These are phyloP conservation scores for Irpex rosettiformis DNA, from an alignment of 1,284 basidiomycete species.

Conservation along the genomic window DNA sequence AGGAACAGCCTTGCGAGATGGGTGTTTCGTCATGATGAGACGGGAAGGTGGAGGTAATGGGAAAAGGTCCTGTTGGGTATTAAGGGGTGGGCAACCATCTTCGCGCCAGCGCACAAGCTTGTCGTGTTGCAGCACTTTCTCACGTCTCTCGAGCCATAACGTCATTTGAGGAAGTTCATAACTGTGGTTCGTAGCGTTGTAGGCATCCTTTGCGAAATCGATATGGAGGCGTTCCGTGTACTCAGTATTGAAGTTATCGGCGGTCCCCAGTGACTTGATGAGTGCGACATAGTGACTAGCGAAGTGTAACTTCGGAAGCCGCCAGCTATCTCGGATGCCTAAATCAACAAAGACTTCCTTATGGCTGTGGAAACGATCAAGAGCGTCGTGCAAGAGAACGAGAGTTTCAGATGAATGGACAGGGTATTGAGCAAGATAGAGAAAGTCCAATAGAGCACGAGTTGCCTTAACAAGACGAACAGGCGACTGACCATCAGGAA, in stretches of 20 bases:
- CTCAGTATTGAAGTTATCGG: conserved; percentile 28
- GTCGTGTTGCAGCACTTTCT: conserved; percentile 24
- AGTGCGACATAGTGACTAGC: conserved; percentile 21
- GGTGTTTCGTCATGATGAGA: conserved; percentile 24
- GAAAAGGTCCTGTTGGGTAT: conserved; percentile 1
- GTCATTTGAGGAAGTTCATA: conserved; percentile 35
- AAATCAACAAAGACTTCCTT: conserved; percentile 26
- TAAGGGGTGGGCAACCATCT: conserved; percentile 22
- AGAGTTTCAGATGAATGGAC: conserved; percentile 25
- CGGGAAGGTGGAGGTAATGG: not conserved
- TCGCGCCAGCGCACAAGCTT: too few species aligned
- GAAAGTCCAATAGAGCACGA: conserved; percentile 22
- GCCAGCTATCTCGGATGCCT: conserved; percentile 9
- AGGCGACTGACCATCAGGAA: too few species aligned
- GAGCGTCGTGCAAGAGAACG: conserved; percentile 17
- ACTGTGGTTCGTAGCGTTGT: conserved; percentile 28
- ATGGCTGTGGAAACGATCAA: conserved; percentile 29
- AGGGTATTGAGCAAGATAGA: conserved; percentile 26
- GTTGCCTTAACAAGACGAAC: conserved; percentile 20
- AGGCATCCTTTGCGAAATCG: too few species aligned
- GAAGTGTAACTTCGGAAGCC: conserved; percentile 28
- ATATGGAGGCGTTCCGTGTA: conserved; percentile 29
- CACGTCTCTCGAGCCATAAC: conserved; percentile 27
- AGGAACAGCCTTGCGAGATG: conserved; percentile 18
- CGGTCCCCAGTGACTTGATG: conserved; percentile 21